Evolutionary conservation across 129 eudicot species (phyloP).

Genomic region (Dittrichia graveolens): DNA sequence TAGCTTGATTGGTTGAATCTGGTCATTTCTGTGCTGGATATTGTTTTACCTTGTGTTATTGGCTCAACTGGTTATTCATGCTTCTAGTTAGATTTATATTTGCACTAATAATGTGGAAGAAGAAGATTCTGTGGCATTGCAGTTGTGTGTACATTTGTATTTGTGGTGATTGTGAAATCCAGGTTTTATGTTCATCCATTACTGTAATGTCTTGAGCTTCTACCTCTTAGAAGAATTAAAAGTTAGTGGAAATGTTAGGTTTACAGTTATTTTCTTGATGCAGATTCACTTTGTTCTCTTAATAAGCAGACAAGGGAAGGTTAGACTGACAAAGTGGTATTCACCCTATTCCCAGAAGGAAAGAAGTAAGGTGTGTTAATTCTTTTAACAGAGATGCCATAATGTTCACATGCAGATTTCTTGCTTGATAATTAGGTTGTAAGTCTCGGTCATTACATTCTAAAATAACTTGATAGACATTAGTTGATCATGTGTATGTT

Average conservation of each 20-base stretch:
- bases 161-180: neutral
- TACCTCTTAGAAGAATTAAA: neutral
- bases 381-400: neutral
- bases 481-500: slow-evolving; percentile 1
- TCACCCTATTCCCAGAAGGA: slow-evolving; percentile 92
- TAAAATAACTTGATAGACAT: neutral
- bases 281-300: slow-evolving; percentile 84
- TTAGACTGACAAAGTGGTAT: slow-evolving; percentile 92
- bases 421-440: neutral
- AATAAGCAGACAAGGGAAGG: slow-evolving; percentile 93
- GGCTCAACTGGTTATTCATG: neutral
- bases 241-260: too few species aligned
- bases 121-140: neutral
- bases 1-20: neutral
- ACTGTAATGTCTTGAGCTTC: neutral
- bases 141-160: neutral
- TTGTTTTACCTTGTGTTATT: neutral
- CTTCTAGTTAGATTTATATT: neutral
- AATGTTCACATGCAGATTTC: neutral
- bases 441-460: too few species aligned
- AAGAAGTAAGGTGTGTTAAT: slow-evolving; percentile 68
- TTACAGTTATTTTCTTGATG: slow-evolving; percentile 10
- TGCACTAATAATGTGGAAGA: neutral
- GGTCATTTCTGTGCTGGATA: neutral
- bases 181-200: neutral